phyloP scores from a whole-genome alignment of 2,329 filamentous ascomycete genomes.

The Xylariales sp. region DNA sequence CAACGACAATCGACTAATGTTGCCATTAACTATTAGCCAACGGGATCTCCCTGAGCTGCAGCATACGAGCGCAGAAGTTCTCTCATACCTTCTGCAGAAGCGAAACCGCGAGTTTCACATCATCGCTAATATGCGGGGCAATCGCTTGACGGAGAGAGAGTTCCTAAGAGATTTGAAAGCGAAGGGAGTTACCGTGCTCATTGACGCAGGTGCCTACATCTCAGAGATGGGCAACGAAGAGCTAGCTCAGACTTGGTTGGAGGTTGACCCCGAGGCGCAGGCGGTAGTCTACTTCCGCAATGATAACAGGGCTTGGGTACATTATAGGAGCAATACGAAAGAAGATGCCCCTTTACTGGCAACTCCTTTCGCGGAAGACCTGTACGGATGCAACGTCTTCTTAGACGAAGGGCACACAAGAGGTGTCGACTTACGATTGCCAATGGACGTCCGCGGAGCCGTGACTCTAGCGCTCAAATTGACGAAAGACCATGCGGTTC shows the following conservation, averaged over 20 bases:
- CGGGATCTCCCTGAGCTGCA: slow-evolving; percentile 65
- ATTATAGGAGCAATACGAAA: slow-evolving; percentile 50
- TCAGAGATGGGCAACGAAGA: slow-evolving; percentile 67
- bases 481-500: slow-evolving; percentile 70
- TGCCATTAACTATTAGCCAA: slow-evolving; percentile 71
- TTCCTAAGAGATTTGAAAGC: slow-evolving; percentile 53
- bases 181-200: slow-evolving; percentile 57
- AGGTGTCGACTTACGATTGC: slow-evolving; percentile 69
- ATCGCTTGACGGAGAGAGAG: slow-evolving; percentile 57
- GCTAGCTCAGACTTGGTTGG: slow-evolving; percentile 64
- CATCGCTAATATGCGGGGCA: slow-evolving; percentile 46
- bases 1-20: slow-evolving; percentile 69
- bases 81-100: slow-evolving; percentile 65
- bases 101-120: slow-evolving; percentile 62
- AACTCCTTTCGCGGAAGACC: slow-evolving; percentile 63
- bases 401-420: slow-evolving; percentile 69
- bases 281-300: slow-evolving; percentile 66
- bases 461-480: slow-evolving; percentile 66
- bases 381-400: slow-evolving; percentile 57
- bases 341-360: slow-evolving; percentile 58
- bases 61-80: slow-evolving; percentile 72
- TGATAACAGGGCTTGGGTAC: slow-evolving; percentile 58
- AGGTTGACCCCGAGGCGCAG: slow-evolving; percentile 54
- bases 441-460: slow-evolving; percentile 59
- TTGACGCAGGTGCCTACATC: slow-evolving; percentile 74